Base-by-base conservation (phyloP, 371 early-diverging fungal species). In the Zychaea mexicana region DNA sequence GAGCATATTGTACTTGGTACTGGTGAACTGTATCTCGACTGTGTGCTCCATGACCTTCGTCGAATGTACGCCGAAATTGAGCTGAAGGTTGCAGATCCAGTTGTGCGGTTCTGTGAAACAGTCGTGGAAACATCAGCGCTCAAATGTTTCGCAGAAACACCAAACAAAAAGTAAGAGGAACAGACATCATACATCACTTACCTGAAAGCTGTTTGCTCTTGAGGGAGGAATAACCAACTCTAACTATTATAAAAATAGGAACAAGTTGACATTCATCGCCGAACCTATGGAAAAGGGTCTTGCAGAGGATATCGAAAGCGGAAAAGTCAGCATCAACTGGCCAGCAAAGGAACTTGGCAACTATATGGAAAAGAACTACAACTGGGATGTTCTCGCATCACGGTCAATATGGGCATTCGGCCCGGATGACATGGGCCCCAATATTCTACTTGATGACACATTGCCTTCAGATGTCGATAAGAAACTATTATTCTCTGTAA, bases 321-420 rank as follows among this genome's bases (percentile, higher is more conserved):
- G 91, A 42, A 85, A 79, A 60, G 85, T 97, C 45, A 82, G 79
- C 57, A 84, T 90, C 26, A 77, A 82, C 39, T 91, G 90, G 96
- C 88, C 95, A 0, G 79, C 84, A 49, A 89, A 90, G 65, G 83
- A 90, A 56, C 68, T 96, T 12, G 94, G 88, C 42, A 83, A 89
- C 42, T 86, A 82, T 70, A 93, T 98, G 62, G 87, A 90, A 67
- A 72, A 86, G 61, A 92, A 93, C 36, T 94, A 96, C 68, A 84
- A 85, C 12, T 99, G 98, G 98, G 98, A 99, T 85, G 81, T 96
- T 8, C 75, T 98, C 57, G 96, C 97, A 3, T 79, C 93, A 8
- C 86, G 97, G 42, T 93, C 93, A 57, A 90, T 98, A 49, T 98
- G 98, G 98, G 97, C 96, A 22, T 98, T 99, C 84, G 98, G 99